Evolutionary conservation across 139 green algal species (phyloP).

Genomic region (Gonium pectorale): DNA sequence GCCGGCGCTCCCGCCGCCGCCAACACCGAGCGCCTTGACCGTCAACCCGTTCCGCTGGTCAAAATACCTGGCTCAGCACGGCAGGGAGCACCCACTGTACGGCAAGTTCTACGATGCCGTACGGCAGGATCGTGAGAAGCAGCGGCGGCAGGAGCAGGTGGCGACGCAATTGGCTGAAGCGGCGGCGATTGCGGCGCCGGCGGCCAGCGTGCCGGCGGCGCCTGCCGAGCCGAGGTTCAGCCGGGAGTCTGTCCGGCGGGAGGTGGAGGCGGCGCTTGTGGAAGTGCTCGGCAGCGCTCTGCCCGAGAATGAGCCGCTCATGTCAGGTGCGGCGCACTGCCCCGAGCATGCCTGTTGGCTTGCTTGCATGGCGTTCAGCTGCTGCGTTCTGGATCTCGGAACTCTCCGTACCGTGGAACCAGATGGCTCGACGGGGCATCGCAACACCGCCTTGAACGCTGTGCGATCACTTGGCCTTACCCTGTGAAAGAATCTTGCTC

Average conservation of each 20-base stretch:
- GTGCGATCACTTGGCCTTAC: too few relatives aligned
- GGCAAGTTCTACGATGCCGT: slow-evolving; percentile 31
- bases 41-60: slow-evolving; percentile 71
- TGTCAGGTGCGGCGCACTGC: slow-evolving; percentile 78
- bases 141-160: slow-evolving; percentile 10
- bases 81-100: slow-evolving; percentile 18
- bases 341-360: too few relatives aligned
- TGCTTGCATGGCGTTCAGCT: too few relatives aligned
- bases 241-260: slow-evolving; percentile 35
- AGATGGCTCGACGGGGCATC: too few relatives aligned
- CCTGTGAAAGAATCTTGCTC: too few relatives aligned
- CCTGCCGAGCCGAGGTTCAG: background rate
- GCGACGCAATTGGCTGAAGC: background rate
- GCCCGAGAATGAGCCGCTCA: slow-evolving; percentile 70
- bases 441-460: too few relatives aligned
- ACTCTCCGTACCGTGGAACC: too few relatives aligned
- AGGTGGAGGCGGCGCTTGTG: slow-evolving; percentile 59
- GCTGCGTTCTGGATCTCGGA: too few relatives aligned
- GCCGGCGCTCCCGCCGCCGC: background rate
- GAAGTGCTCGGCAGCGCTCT: slow-evolving; percentile 75
- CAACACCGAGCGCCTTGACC: slow-evolving; percentile 32
- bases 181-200: background rate
- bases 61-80: slow-evolving; percentile 15
- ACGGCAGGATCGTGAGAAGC: background rate
- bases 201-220: background rate